Percentiles rank a stretch among this genome's conserved stretches.
Evolutionary conservation across 2,329 filamentous ascomycete species (phyloP).

Genomic region (Penicillium decumbens): DNA sequence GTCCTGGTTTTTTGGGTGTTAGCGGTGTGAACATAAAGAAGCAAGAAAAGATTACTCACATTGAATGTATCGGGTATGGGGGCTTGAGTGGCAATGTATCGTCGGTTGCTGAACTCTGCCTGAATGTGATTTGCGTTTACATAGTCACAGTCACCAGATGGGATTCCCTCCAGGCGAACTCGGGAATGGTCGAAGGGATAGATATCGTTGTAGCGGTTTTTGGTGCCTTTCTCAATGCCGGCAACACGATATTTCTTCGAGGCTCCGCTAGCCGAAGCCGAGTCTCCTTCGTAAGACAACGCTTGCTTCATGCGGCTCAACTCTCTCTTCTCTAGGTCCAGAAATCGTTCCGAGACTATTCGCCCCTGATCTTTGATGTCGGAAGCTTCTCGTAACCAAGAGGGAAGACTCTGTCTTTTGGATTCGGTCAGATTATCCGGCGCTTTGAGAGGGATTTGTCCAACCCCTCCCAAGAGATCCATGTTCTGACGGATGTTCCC

Average conservation of each 20-base stretch:
- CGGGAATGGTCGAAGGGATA: conserved; percentile 91
- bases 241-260: conserved; percentile 65
- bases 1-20: conserved; percentile 55
- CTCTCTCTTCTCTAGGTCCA: conserved; percentile 77
- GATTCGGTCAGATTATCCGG: conserved; percentile 50
- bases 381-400: conserved; percentile 70
- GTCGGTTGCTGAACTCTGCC: conserved; percentile 75
- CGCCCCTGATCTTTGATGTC: conserved; percentile 69
- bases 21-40: not conserved
- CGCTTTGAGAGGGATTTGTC: conserved; percentile 63
- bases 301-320: conserved; percentile 90
- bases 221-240: conserved; percentile 87
- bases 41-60: conserved; percentile 50
- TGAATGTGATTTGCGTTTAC: conserved; percentile 89
- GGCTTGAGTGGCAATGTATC: conserved; percentile 92
- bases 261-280: conserved; percentile 38
- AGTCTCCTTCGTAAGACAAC: conserved; percentile 56
- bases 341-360: conserved; percentile 73
- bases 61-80: conserved; percentile 88
- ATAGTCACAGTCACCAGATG: conserved; percentile 75
- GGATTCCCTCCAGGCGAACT: conserved; percentile 69
- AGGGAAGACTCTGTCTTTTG: conserved; percentile 57
- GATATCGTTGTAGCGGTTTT: conserved; percentile 98
- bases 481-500: conserved; percentile 94
- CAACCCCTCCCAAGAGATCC: conserved; percentile 88